A percentile compares a stretch with the other conserved stretches of the same genome.
These are phyloP conservation scores for Puccinia hordei DNA, from an alignment of 1,284 basidiomycete species.

Conservation along the genomic window DNA sequence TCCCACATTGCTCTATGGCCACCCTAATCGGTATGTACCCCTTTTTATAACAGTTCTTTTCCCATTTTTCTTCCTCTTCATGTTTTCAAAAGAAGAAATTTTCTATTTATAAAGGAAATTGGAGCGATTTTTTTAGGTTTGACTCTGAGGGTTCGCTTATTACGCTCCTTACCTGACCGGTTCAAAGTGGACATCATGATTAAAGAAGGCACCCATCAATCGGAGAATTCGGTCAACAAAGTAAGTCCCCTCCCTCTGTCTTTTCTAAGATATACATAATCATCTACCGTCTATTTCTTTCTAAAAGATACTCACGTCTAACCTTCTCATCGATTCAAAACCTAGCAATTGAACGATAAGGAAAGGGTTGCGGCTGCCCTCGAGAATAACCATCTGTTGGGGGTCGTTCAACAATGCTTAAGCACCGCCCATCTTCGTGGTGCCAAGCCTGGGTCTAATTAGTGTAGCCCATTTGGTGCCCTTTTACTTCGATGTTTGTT, in stretches of 20 bases:
- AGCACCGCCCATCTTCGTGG: conserved; percentile 63
- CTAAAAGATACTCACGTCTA: background rate
- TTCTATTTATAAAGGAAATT: background rate
- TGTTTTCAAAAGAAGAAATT: background rate
- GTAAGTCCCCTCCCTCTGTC: conserved; percentile 24
- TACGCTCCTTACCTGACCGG: conserved; percentile 83
- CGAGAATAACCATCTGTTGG: conserved; percentile 83
- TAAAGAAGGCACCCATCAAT: conserved; percentile 92
- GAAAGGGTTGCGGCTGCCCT: conserved; percentile 95
- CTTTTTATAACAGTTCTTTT: too few relatives aligned
- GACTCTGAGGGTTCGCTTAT: conserved; percentile 84
- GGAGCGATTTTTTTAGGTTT: conserved; percentile 66
- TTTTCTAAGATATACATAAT: background rate
- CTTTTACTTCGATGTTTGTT: background rate
- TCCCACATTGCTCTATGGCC: conserved; percentile 97
- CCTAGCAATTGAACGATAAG: conserved; percentile 99
- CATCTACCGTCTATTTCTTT: background rate
- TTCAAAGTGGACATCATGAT: conserved; percentile 95
- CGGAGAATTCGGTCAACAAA: conserved; percentile 74
- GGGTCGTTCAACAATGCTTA: conserved; percentile 86
- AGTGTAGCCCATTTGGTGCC: background rate
- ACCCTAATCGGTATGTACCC: conserved; percentile 78
- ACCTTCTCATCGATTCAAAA: conserved; percentile 57
- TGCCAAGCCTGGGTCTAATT: conserved; percentile 4
- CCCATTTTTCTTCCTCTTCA: background rate